Conservation (phyloP, 495 filamentous ascomycete species). For the Hypoxylon fragiforme region DNA sequence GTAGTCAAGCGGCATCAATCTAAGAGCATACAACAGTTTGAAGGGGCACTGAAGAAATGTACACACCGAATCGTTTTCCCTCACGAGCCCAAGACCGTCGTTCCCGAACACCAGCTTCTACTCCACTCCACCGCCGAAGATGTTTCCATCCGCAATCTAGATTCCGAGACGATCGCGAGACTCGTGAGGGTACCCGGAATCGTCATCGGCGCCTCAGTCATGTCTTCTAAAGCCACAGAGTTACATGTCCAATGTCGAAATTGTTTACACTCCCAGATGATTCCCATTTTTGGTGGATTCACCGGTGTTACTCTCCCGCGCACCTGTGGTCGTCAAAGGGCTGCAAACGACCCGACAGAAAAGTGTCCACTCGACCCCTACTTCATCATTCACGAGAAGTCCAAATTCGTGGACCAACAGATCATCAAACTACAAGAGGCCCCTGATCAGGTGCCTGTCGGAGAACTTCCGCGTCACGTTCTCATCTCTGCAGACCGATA, state of each 20-base stretch:
- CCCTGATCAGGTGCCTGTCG: slow-evolving; percentile 96
- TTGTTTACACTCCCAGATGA: slow-evolving; percentile 72
- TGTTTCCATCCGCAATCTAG: slow-evolving; percentile 91
- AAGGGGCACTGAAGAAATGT: slow-evolving; percentile 84
- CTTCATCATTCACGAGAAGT: slow-evolving; percentile 91
- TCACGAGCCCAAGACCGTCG: slow-evolving; percentile 66
- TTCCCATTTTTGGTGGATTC: slow-evolving; percentile 82
- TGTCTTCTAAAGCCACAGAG: slow-evolving; percentile 91
- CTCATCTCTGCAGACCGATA: slow-evolving; percentile 95
- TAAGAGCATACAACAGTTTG: slow-evolving; percentile 65
- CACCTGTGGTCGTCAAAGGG: slow-evolving; percentile 65
- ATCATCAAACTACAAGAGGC: slow-evolving; percentile 98
- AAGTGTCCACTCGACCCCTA: slow-evolving; percentile 94
- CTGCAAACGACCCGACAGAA: slow-evolving; percentile 59
- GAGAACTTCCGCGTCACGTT: slow-evolving; percentile 93
- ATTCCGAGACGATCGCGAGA: slow-evolving; percentile 88
- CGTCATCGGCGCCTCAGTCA: slow-evolving; percentile 94
- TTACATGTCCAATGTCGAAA: slow-evolving; percentile 87
- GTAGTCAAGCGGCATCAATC: slow-evolving; percentile 11
- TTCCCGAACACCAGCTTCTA: slow-evolving; percentile 93
- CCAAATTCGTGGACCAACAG: slow-evolving; percentile 95
- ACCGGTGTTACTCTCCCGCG: slow-evolving; percentile 81
- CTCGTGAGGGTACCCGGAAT: slow-evolving; percentile 97
- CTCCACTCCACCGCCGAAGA: slow-evolving; percentile 89
- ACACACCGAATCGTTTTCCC: slow-evolving; percentile 86